A percentile compares a stretch with the other conserved stretches of the same genome.
phyloP scores from a whole-genome alignment of 1,284 basidiomycete species.

The Heterobasidion annosum region DNA sequence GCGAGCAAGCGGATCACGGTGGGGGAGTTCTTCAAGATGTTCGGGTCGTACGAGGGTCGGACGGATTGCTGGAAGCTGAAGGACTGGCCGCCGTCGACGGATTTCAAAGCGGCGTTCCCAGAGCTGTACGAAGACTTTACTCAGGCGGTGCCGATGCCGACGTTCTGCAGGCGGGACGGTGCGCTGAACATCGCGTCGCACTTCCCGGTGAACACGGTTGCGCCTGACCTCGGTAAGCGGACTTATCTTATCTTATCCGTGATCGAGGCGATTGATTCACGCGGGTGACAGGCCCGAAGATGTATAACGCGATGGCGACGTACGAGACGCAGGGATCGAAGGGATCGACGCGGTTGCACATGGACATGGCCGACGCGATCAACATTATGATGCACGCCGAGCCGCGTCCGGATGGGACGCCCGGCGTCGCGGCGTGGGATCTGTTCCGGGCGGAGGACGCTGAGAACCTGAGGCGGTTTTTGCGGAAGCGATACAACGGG shows the following conservation, averaged over 20 bases:
- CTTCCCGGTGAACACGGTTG: slow-evolving; percentile 77
- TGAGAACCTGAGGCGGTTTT: slow-evolving; percentile 67
- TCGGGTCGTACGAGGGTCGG: slow-evolving; percentile 58
- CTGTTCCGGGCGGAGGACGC: slow-evolving; percentile 81
- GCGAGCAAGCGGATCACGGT: slow-evolving; percentile 55
- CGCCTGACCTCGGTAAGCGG: slow-evolving; percentile 74
- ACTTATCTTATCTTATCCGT: slow-evolving; percentile 12
- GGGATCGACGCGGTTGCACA: slow-evolving; percentile 83
- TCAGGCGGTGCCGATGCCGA: slow-evolving; percentile 76
- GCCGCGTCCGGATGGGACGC: slow-evolving; percentile 47
- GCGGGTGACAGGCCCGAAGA: slow-evolving; percentile 53
- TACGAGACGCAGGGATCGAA: slow-evolving; percentile 55
- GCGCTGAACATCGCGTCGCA: slow-evolving; percentile 82
- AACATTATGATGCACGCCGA: slow-evolving; percentile 85
- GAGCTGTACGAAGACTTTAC: slow-evolving; percentile 86
- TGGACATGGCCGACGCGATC: slow-evolving; percentile 94
- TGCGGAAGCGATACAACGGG: slow-evolving; percentile 43
- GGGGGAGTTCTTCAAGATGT: slow-evolving; percentile 71
- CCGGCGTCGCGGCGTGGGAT: slow-evolving; percentile 89
- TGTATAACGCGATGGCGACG: slow-evolving; percentile 74
- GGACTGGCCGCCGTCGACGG: slow-evolving; percentile 88
- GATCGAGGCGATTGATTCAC: neutral
- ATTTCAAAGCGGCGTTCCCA: slow-evolving; percentile 80
- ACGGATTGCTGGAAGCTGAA: slow-evolving; percentile 76
- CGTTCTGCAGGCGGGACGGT: slow-evolving; percentile 84